Percentiles rank a stretch among this genome's conserved stretches.
Conservation (phyloP, 768 basidiomycete genomes). For the Auricularia sp. region DNA sequence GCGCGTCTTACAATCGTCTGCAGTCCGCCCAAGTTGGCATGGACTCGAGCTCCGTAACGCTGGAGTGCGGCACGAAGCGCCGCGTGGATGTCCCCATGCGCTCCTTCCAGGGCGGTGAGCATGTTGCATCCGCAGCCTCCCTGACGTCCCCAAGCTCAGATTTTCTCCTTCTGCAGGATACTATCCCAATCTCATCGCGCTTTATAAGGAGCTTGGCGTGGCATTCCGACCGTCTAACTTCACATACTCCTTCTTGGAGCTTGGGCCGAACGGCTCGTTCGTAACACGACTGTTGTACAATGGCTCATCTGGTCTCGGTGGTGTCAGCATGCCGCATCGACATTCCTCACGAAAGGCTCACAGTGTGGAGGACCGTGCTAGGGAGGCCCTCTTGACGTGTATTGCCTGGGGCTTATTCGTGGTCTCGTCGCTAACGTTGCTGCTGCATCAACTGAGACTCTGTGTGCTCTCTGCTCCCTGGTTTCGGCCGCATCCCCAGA, state of each 20-base stretch:
- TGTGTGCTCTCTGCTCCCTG: conserved; percentile 35
- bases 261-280: conserved; percentile 21
- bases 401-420: conserved; percentile 31
- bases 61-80: conserved; percentile 32
- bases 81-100: conserved; percentile 75
- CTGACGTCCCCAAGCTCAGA: too few species aligned
- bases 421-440: conserved; percentile 32
- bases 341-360: too few species aligned
- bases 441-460: conserved; percentile 39
- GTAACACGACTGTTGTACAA: conserved; percentile 42
- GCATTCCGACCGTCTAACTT: conserved; percentile 48
- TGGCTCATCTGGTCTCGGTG: conserved; percentile 45
- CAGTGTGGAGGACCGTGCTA: conserved; percentile 2
- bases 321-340: conserved; percentile 37
- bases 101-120: conserved; percentile 66
- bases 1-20: conserved; percentile 1
- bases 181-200: conserved; percentile 56
- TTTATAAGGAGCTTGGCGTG: conserved; percentile 56
- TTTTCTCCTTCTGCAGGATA: conserved; percentile 39
- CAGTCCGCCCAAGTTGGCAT: conserved; percentile 54
- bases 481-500: conserved; percentile 20
- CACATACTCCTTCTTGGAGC: conserved; percentile 60
- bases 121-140: not conserved
- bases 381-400: conserved; percentile 13
- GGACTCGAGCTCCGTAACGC: conserved; percentile 37